These are phyloP conservation scores for Schizophyllum amplum DNA, from an alignment of 1,284 basidiomycete species.

Conservation along the genomic window DNA sequence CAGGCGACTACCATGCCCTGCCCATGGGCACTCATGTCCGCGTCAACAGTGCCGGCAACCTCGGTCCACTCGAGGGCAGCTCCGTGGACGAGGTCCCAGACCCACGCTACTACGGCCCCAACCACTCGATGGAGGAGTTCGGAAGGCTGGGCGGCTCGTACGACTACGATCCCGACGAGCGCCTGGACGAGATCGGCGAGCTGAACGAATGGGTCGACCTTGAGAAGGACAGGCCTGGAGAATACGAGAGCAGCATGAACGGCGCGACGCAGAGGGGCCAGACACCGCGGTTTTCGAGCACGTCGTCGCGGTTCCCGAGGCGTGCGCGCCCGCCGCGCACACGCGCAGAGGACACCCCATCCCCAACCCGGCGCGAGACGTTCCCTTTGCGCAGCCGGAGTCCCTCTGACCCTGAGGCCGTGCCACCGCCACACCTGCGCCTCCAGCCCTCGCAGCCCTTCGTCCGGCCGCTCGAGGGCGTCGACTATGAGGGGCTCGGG, in stretches of 20 bases:
- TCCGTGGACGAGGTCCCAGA: conserved; percentile 33
- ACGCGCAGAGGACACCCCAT: neutral
- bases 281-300: neutral
- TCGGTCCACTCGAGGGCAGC: conserved; percentile 25
- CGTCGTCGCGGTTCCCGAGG: neutral
- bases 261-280: neutral
- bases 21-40: conserved; percentile 56
- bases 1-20: conserved; percentile 43
- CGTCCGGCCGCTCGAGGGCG: conserved; percentile 60
- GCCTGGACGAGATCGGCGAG: conserved; percentile 20
- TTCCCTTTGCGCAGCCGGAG: conserved; percentile 47
- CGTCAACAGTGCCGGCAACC: conserved; percentile 43
- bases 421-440: conserved; percentile 59
- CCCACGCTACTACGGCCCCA: conserved; percentile 44
- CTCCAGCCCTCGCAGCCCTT: conserved; percentile 63
- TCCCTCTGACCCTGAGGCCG: conserved; percentile 22
- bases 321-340: neutral
- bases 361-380: conserved; percentile 46
- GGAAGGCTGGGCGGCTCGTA: neutral
- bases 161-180: conserved; percentile 24
- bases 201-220: conserved; percentile 49
- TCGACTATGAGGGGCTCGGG: conserved; percentile 57
- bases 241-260: conserved; percentile 18
- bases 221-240: conserved; percentile 23
- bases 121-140: conserved; percentile 33